Evolutionary conservation across 768 basidiomycete genomes (phyloP), one percentile per base, ranked within the genome.

Genomic region (Gymnopilus junonius): DNA sequence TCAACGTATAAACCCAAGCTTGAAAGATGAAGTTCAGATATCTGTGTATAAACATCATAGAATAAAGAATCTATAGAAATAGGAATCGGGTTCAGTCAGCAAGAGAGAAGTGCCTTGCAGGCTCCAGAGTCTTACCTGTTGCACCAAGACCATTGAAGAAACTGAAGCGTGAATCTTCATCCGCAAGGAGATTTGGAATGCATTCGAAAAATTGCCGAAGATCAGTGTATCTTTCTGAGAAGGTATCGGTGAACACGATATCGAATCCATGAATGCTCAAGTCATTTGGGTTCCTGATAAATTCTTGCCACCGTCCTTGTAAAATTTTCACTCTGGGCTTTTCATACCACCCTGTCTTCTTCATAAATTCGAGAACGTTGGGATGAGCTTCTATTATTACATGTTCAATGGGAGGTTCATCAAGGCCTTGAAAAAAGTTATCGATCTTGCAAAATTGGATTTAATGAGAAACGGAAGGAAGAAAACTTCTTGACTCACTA

Each of bases 101-200:
- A 32, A 54, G 46, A 54, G 46, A 21, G 6, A 35, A 17, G 40
- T 64, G 37, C 2, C 17, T 20, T 5, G 5, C 17, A 42, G 20
- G n/a, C n/a, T 42, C 17, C 20, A 58, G 34, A 48, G 37, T 23
- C 90, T 73, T 71, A 92, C 94, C 95, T 8, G 95, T 98, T 31
- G 96, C 97, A 15, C 94, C 97, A 8, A 99, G 84, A 12, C 97
- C 97, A 71, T 99, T 94, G 84, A 99, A 99, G 77, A 99, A 99
- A 63, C 94, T 91, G 73, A 96, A 93, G 15, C 87, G 82, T n/a
- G 91, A 90, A 14, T 87, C 80, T n/a, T 87, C 84, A 14, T 88
- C 87, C 21, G 83, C 82, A 15, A 98, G 80, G 4, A 99, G 81
- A 68, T 91, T 82, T 2, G 93, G 94, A 2, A 97, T 75, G 46